Base-by-base conservation (phyloP, 345 rosid genomes). In the Geranium brycei region DNA sequence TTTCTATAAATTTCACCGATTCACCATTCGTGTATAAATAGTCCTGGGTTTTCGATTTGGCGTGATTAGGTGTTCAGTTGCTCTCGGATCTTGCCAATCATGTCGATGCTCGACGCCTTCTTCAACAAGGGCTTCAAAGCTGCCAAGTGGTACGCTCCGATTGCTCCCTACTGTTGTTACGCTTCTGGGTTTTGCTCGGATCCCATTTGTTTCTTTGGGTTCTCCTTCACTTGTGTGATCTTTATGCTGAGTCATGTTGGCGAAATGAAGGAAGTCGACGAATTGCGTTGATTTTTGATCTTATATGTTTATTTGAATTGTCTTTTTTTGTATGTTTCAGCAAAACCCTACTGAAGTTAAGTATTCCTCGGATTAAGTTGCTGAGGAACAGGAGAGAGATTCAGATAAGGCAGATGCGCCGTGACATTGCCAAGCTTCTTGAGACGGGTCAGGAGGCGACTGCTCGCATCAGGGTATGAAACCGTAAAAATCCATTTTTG, bases 381-480 rank as follows among this genome's bases (percentile, higher is more conserved):
- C 77, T 90, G 64, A 72, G 99, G 76, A 93, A 93, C 64, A 76
- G 99, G 76, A 85, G 99, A 64, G 95, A 90, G 83, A 80, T 86
- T 61, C 96, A 93, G 83, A 75, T 88, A 14, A 93, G 76, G 78
- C 87, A 93, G 69, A 88, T 90, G 99, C 97, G 91, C 19, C 85
- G 86, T 1, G 96, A 93, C 74, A 86, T 93, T 63, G 97, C 92
- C 38, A 90, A 88, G 79, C 96, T 90, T 73, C 95, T 93, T n/a
- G 88, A 87, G 81, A 83, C 95, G 56, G 97, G 99, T 65, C 99
- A 93, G 81, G 99, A 93, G 76, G 96, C 99, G 57, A 93, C 97
- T 35, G 97, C 97, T 75, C 87, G 97, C 12, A 93, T 93, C 72
- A 86, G 99, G 86, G 97, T 90, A 81, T 35, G 10, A 55, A 55